These are phyloP conservation scores for Agrocybe pediades DNA, from an alignment of 768 basidiomycete species.

Conservation along the genomic window DNA sequence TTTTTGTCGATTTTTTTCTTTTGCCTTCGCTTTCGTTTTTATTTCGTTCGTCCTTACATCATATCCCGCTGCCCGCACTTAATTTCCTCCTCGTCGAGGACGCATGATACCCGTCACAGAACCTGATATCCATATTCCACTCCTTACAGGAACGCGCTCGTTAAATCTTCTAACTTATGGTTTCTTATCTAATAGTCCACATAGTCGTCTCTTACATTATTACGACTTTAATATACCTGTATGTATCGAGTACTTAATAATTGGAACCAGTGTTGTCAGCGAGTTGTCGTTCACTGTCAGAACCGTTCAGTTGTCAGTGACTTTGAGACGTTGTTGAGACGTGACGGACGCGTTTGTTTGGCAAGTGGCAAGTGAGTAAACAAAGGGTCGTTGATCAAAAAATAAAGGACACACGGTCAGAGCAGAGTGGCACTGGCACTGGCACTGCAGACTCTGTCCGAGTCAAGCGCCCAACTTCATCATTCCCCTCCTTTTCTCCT, in stretches of 20 bases:
- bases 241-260: not conserved
- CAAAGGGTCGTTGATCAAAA: slow-evolving; percentile 22
- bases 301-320: not conserved
- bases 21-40: not conserved
- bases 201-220: not conserved
- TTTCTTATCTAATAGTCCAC: not conserved
- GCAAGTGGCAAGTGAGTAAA: slow-evolving; percentile 8
- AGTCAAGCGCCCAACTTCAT: slow-evolving; percentile 1
- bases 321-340: not conserved
- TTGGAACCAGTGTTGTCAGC: too few relatives aligned
- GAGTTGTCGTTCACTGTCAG: too few relatives aligned
- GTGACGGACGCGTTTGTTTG: slow-evolving; percentile 2
- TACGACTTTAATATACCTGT: not conserved
- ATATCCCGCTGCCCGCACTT: not conserved
- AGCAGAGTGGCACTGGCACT: too few relatives aligned
- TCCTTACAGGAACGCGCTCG: not conserved
- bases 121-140: too few relatives aligned
- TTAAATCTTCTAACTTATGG: slow-evolving; percentile 5
- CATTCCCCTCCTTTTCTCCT: not conserved
- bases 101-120: too few relatives aligned
- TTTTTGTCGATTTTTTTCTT: not conserved
- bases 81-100: too few relatives aligned
- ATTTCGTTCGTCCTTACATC: not conserved
- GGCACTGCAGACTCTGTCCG: too few relatives aligned
- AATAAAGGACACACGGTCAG: slow-evolving; percentile 12